Conservation (phyloP, 139 green algal genomes). For the Closterium sp. region DNA sequence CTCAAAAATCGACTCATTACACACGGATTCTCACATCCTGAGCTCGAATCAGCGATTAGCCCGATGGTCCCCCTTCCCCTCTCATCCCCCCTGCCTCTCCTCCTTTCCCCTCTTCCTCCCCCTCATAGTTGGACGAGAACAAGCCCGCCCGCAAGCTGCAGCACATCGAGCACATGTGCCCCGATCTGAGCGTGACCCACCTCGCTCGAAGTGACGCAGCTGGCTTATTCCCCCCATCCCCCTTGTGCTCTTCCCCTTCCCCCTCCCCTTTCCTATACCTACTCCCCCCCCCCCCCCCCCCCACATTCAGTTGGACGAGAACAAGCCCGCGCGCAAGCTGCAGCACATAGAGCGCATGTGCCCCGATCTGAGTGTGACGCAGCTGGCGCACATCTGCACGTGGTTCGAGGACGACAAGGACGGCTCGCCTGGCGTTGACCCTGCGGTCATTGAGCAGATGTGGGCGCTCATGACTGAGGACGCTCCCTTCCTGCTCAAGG, state of each 20-base stretch:
- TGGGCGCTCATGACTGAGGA: not conserved
- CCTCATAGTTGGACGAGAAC: not conserved
- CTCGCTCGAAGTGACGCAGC: not conserved
- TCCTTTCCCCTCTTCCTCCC: not conserved
- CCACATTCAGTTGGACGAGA: not conserved
- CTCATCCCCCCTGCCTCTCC: too few species aligned
- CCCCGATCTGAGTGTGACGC: not conserved
- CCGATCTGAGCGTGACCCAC: not conserved
- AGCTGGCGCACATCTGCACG: conserved; percentile 18
- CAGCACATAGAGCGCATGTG: conserved; percentile 1
- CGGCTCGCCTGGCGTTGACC: not conserved
- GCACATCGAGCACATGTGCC: conserved; percentile 8
- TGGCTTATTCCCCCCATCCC: not conserved
- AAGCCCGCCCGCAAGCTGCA: not conserved
- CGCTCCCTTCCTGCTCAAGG: conserved; percentile 1
- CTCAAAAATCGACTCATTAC: not conserved
- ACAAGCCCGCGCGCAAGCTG: not conserved
- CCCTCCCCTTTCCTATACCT: too few species aligned
- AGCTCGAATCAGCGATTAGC: too few species aligned
- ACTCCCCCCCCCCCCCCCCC: too few species aligned
- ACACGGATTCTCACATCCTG: too few species aligned
- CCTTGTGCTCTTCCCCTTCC: not conserved
- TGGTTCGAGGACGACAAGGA: conserved; percentile 13
- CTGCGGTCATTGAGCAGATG: conserved; percentile 1
- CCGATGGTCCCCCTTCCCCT: too few species aligned